Evolutionary conservation across 495 filamentous ascomycete species (phyloP), one percentile per base, ranked within the genome.

Genomic region (Penicillium simplicissimum): DNA sequence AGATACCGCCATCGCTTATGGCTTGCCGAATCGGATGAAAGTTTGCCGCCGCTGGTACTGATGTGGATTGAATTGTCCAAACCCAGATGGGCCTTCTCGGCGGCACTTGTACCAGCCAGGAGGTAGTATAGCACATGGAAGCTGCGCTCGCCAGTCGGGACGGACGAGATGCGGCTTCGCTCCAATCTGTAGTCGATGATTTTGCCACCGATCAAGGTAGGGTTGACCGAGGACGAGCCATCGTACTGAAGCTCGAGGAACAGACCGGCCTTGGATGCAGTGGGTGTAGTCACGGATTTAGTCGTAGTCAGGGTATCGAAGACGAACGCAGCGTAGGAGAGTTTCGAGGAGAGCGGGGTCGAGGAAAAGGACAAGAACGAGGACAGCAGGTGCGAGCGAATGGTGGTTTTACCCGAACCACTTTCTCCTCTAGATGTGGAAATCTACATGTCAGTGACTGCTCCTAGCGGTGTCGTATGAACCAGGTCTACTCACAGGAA

Each of bases 211-310:
- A 98, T 91, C 42, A 98, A 79, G 13, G 90, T 86, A 9, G 93
- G 92, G 64, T 85, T 88, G 47, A 88, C 85, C 1, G 89, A 88
- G 0, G 93, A 88, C 2, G 90, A 84, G 8, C 90, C 94, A 71
- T 98, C 93, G 66, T 98, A 98, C 74, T 98, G 95, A 31, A 98
- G 80, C 67, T 98, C 95, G 72, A 92, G 90, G 68, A 97, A 96
- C 14, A 98, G 84, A 59, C 95, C 95, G 7, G 95, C 89, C 73
- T 96, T 97, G 14, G 94, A 97, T 25, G 95, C 95, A 7, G 91
- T 96, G 1, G 93, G 93, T 0, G 93, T 97, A 7, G 93, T 97
- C 19, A 91, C 84, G 17, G 93, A 96, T 79, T 98, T 98, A n/a
- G 94, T 98, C 8, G 95, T 97, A 4, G 95, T 98, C 42, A 98